Percentiles rank a stretch among this genome's conserved stretches.
Conservation (phyloP, 78 protist species). For the Ministeria vibrans region DNA sequence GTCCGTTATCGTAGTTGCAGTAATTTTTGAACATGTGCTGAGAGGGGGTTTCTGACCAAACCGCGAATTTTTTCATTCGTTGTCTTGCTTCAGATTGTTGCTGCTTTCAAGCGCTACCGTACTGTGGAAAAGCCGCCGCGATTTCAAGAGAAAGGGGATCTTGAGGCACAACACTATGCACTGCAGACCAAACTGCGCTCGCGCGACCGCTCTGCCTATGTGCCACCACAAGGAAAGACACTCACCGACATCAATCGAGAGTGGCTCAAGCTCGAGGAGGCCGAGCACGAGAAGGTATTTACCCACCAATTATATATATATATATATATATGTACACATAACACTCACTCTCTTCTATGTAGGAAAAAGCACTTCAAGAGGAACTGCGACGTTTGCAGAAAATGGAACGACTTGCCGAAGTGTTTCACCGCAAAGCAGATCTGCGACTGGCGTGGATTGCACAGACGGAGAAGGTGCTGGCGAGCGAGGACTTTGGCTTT, state of each 20-base stretch:
- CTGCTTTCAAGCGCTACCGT: neutral
- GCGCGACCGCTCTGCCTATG: slow-evolving; percentile 13
- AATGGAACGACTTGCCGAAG: slow-evolving; percentile 16
- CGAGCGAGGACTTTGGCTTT: neutral
- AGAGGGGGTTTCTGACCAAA: too few species aligned
- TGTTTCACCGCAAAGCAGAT: slow-evolving; percentile 21
- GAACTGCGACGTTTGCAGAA: slow-evolving; percentile 20
- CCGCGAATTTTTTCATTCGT: too few species aligned
- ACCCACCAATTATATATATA: too few species aligned
- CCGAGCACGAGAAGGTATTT: slow-evolving; percentile 31
- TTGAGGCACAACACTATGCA: slow-evolving; percentile 20
- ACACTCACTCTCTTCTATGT: too few species aligned
- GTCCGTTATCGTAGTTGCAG: too few species aligned
- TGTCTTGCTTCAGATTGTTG: too few species aligned
- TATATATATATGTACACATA: too few species aligned
- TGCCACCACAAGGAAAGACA: slow-evolving; percentile 18
- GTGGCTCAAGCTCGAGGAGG: slow-evolving; percentile 23
- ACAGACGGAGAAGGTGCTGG: neutral
- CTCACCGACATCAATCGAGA: slow-evolving; percentile 12
- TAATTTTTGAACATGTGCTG: too few species aligned
- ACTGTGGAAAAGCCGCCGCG: slow-evolving; percentile 32
- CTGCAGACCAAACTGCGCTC: slow-evolving; percentile 17
- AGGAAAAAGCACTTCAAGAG: neutral
- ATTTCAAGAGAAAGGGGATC: slow-evolving; percentile 3
- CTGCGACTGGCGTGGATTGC: slow-evolving; percentile 15